A percentile compares a stretch with the other conserved stretches of the same genome.
These are phyloP conservation scores for Fistulina hepatica DNA, from an alignment of 1,284 basidiomycete genomes.

Conservation along the genomic window DNA sequence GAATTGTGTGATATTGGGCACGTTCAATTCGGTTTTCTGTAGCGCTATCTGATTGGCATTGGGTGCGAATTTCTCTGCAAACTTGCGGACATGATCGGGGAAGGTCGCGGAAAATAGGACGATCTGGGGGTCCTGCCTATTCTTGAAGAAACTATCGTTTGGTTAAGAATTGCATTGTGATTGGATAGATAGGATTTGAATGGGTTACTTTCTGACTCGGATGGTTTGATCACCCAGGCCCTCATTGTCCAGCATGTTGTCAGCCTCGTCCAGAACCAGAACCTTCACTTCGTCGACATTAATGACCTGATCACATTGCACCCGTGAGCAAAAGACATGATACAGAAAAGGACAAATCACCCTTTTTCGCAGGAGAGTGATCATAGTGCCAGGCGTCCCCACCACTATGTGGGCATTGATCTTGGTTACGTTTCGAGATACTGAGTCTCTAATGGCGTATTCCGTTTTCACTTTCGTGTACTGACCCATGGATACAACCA, in stretches of 20 bases:
- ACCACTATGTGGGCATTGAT: constrained; percentile 89
- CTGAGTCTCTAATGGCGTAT: constrained; percentile 87
- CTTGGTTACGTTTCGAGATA: constrained; percentile 34
- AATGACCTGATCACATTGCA: constrained; percentile 31
- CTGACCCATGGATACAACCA: constrained; percentile 90
- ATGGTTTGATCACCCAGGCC: constrained; percentile 95
- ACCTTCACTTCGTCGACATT: constrained; percentile 81
- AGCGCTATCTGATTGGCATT: constrained; percentile 95
- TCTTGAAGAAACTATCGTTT: not conserved
- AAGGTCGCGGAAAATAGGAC: constrained; percentile 98
- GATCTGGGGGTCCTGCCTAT: constrained; percentile 44
- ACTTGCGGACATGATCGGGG: constrained; percentile 84
- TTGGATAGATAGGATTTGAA: not conserved
- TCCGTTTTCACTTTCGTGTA: constrained; percentile 89
- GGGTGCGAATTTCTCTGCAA: constrained; percentile 89
- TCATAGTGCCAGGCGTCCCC: constrained; percentile 94
- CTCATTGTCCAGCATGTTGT: constrained; percentile 97
- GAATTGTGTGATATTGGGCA: constrained; percentile 94
- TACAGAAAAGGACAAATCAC: constrained; percentile 20
- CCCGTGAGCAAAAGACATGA: too few species aligned
- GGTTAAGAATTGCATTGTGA: not conserved
- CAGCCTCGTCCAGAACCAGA: constrained; percentile 96
- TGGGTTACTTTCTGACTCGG: constrained; percentile 95
- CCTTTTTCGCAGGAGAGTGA: constrained; percentile 66
- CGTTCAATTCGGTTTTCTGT: constrained; percentile 87